Conservation (phyloP, 169 alveolate genomes). For the Plasmodium ovale region DNA sequence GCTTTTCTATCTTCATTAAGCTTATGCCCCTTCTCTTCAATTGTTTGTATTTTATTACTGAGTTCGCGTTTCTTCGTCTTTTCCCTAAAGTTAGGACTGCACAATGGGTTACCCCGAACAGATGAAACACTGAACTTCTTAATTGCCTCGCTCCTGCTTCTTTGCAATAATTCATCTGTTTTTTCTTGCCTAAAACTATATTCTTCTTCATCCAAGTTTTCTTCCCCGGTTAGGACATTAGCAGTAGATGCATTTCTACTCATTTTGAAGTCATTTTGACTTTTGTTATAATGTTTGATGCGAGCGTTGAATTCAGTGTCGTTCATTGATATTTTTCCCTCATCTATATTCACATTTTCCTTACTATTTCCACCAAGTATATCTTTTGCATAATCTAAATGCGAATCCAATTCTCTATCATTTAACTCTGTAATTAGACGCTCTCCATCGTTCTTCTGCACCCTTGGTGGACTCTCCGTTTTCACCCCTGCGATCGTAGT, state of each 20-base stretch:
- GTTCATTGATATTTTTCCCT: constrained; percentile 42
- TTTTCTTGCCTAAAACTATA: background rate
- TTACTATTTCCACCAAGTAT: background rate
- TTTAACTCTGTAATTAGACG: background rate
- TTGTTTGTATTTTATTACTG: background rate
- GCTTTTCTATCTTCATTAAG: background rate
- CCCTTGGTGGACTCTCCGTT: background rate
- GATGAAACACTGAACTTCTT: background rate
- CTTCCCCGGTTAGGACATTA: background rate
- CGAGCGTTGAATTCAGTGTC: constrained; percentile 2
- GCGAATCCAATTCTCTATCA: background rate
- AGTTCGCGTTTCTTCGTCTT: background rate
- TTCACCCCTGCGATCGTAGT: background rate
- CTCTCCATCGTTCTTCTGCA: background rate
- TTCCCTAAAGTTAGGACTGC: background rate
- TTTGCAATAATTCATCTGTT: background rate
- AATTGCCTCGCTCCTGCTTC: constrained; percentile 37
- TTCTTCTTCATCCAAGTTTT: background rate
- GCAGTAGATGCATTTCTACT: background rate
- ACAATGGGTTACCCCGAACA: constrained; percentile 5
- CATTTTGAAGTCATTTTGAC: constrained; percentile 6
- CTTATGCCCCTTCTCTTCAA: background rate
- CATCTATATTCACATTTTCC: background rate
- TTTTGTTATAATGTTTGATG: background rate
- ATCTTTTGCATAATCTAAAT: background rate